Evolutionary conservation across 1,284 basidiomycete genomes (phyloP).

Genomic region (Hypsizygus ulmarius): DNA sequence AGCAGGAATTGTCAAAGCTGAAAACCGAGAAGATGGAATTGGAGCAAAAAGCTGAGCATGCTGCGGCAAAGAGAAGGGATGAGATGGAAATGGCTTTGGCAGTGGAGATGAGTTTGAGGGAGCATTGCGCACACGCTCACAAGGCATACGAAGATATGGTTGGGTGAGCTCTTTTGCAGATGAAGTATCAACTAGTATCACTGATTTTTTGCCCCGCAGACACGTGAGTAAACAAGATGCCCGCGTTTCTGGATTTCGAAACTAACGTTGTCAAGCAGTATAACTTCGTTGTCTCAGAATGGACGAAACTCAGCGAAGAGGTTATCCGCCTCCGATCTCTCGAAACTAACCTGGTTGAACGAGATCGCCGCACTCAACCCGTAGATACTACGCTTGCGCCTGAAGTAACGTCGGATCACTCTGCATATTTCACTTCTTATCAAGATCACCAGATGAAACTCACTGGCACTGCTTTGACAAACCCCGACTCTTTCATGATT

Average conservation of each 20-base stretch:
- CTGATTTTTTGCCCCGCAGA: slow-evolving; percentile 16
- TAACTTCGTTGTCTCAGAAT: slow-evolving; percentile 30
- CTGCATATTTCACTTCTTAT: slow-evolving; percentile 10
- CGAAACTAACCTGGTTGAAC: slow-evolving; percentile 7
- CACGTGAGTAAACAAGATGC: slow-evolving; percentile 23
- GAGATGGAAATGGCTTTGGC: slow-evolving; percentile 34
- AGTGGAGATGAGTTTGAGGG: slow-evolving; percentile 34
- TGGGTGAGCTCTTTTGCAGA: slow-evolving; percentile 30
- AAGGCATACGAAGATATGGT: slow-evolving; percentile 33
- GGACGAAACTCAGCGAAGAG: slow-evolving; percentile 25
- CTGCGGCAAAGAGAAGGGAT: slow-evolving; percentile 16
- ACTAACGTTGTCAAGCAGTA: slow-evolving; percentile 26
- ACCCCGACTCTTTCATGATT: slow-evolving; percentile 33
- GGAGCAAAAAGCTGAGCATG: slow-evolving; percentile 19
- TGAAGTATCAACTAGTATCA: slow-evolving; percentile 1
- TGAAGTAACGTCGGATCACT: slow-evolving; percentile 7
- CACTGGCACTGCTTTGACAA: slow-evolving; percentile 28
- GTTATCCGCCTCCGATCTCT: slow-evolving; percentile 20
- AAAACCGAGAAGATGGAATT: slow-evolving; percentile 23
- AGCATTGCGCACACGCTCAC: slow-evolving; percentile 33
- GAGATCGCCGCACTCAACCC: slow-evolving; percentile 1
- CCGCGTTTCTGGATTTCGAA: background rate
- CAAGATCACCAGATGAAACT: slow-evolving; percentile 18
- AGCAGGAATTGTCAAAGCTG: slow-evolving; percentile 27
- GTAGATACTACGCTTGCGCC: slow-evolving; percentile 6